phyloP scores from a whole-genome alignment of 495 filamentous ascomycete genomes.

The Gamarada debralockiae region DNA sequence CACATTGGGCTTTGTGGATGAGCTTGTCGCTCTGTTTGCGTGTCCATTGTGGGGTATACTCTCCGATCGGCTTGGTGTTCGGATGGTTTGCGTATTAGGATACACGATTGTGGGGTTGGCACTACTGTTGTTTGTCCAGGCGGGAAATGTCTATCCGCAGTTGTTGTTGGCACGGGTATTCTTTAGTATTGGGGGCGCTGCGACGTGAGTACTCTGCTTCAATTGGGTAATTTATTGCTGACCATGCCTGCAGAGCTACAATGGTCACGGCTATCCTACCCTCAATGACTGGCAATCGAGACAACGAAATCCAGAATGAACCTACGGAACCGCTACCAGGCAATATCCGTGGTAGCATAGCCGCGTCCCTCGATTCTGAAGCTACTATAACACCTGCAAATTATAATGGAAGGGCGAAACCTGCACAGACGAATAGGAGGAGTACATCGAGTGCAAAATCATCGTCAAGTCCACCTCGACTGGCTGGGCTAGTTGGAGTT shows the following conservation, averaged over 20 bases:
- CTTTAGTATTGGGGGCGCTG: conserved; percentile 88
- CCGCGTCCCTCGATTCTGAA: conserved; percentile 57
- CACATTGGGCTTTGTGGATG: conserved; percentile 93
- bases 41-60: conserved; percentile 90
- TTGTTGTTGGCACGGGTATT: conserved; percentile 79
- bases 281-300: conserved; percentile 57
- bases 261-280: conserved; percentile 98
- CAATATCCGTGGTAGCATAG: conserved; percentile 31
- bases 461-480: conserved; percentile 45
- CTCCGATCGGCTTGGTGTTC: conserved; percentile 85
- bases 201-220: conserved; percentile 51
- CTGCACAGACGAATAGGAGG: background rate
- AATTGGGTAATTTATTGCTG: background rate
- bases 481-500: conserved; percentile 87
- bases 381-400: conserved; percentile 58
- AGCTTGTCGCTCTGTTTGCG: conserved; percentile 83
- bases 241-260: conserved; percentile 52
- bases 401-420: conserved; percentile 21
- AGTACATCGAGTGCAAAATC: background rate
- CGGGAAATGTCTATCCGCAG: conserved; percentile 83
- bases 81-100: conserved; percentile 72
- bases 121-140: conserved; percentile 78
- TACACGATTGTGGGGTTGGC: conserved; percentile 76
- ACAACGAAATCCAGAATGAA: background rate
- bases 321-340: background rate